phyloP scores from a whole-genome alignment of 805 yeast genomes.

The Pichia membranifaciens region DNA sequence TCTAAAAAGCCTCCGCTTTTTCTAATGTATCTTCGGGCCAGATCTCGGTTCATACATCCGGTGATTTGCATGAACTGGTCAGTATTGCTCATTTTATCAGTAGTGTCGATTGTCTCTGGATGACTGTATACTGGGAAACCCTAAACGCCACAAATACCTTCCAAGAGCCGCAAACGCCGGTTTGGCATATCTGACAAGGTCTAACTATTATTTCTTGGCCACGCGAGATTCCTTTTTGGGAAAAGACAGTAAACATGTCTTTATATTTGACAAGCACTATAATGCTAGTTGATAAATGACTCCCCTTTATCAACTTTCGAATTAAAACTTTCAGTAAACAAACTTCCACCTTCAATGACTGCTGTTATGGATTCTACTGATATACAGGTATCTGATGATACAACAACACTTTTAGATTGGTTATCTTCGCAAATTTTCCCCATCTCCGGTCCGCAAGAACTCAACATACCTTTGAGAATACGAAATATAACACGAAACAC shows the following conservation, averaged over 20 bases:
- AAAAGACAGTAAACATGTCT: slow-evolving; percentile 1
- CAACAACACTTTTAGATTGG: slow-evolving; percentile 24
- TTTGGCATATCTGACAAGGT: too few relatives aligned
- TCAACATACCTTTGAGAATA: slow-evolving; percentile 19
- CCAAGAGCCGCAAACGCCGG: too few relatives aligned
- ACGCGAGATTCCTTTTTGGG: slow-evolving; percentile 3
- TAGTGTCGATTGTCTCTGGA: too few relatives aligned
- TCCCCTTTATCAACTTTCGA: too few relatives aligned
- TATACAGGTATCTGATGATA: slow-evolving; percentile 24
- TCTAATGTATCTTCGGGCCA: slow-evolving; percentile 33
- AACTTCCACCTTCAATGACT: background rate
- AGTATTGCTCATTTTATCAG: background rate
- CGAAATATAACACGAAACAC: slow-evolving; percentile 16
- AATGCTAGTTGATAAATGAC: too few relatives aligned
- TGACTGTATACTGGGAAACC: too few relatives aligned
- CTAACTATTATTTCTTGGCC: background rate
- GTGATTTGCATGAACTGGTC: slow-evolving; percentile 36
- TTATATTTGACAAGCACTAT: too few relatives aligned
- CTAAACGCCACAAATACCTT: too few relatives aligned
- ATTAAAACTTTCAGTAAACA: background rate
- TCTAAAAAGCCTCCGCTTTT: slow-evolving; percentile 14
- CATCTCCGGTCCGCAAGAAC: background rate
- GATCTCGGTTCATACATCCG: slow-evolving; percentile 31
- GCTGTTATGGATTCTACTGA: background rate
- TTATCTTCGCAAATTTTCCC: slow-evolving; percentile 7